Conservation (phyloP, 2,329 filamentous ascomycete genomes). For the Trichoderma sp. region DNA sequence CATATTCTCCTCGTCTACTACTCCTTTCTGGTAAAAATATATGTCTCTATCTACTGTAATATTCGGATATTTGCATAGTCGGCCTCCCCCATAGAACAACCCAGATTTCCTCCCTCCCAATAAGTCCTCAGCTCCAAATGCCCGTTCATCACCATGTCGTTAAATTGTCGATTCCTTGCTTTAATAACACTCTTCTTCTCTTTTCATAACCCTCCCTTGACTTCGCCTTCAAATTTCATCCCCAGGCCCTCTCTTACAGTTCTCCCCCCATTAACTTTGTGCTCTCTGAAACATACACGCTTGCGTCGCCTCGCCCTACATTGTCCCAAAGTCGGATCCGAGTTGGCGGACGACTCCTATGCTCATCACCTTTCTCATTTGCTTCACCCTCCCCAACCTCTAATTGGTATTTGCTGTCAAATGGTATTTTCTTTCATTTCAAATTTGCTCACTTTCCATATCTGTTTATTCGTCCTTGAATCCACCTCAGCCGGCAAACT, state of each 20-base stretch:
- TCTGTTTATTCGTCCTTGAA: not conserved
- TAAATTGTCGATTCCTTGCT: conserved; percentile 1
- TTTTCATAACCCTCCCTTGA: not conserved
- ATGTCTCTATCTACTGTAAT: conserved; percentile 20
- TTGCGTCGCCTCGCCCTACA: not conserved
- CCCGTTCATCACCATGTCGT: conserved; percentile 13
- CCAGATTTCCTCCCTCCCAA: not conserved
- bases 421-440: not conserved
- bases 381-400: not conserved
- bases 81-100: not conserved
- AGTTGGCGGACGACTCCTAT: not conserved
- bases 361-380: not conserved
- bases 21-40: conserved; percentile 3
- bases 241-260: not conserved
- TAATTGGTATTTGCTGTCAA: not conserved
- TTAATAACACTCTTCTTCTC: not conserved
- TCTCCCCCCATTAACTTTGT: not conserved
- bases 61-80: conserved; percentile 18
- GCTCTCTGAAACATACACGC: not conserved
- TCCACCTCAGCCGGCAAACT: conserved; percentile 57
- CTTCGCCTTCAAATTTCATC: conserved; percentile 10
- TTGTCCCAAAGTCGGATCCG: not conserved
- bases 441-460: not conserved
- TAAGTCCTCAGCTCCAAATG: conserved; percentile 8
- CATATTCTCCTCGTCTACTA: not conserved